A percentile compares a stretch with the other conserved stretches of the same genome.
These are phyloP conservation scores for Conringia planisiliqua DNA, from an alignment of 345 rosid species.

Conservation along the genomic window DNA sequence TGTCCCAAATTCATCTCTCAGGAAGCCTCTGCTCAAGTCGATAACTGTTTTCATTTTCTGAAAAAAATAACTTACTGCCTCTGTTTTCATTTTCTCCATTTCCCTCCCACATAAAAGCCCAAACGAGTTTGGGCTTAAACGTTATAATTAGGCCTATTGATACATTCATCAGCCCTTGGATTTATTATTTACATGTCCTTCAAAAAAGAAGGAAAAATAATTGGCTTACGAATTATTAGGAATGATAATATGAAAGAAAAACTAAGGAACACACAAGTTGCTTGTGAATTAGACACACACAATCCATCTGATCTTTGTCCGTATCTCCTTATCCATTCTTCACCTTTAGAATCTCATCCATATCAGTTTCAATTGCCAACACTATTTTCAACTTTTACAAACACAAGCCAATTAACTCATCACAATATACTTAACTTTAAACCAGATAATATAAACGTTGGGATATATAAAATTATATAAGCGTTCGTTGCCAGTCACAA, in stretches of 20 bases:
- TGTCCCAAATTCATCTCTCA: constrained; percentile 44
- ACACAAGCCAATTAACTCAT: background rate
- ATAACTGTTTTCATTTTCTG: no score
- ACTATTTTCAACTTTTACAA: background rate
- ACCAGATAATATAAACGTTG: background rate
- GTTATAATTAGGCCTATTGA: constrained; percentile 2
- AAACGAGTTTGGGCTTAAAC: constrained; percentile 1
- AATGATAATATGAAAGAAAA: constrained; percentile 32
- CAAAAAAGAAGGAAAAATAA: background rate
- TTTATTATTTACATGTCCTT: background rate
- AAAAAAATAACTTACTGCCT: no score
- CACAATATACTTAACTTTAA: background rate
- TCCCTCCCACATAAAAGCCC: background rate
- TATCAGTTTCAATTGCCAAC: background rate
- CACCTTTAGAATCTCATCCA: constrained; percentile 55
- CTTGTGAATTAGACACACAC: constrained; percentile 38
- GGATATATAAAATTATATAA: background rate
- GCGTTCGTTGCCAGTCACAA: background rate
- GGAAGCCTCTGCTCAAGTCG: constrained; percentile 40
- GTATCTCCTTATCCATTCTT: constrained; percentile 38
- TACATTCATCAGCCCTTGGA: constrained; percentile 27
- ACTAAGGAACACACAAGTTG: constrained; percentile 37
- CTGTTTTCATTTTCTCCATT: no score
- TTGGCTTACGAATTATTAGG: constrained; percentile 3
- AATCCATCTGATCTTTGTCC: constrained; percentile 20